Base-by-base conservation (phyloP, 2,329 filamentous ascomycete genomes). In the Cyphellophora europaea region DNA sequence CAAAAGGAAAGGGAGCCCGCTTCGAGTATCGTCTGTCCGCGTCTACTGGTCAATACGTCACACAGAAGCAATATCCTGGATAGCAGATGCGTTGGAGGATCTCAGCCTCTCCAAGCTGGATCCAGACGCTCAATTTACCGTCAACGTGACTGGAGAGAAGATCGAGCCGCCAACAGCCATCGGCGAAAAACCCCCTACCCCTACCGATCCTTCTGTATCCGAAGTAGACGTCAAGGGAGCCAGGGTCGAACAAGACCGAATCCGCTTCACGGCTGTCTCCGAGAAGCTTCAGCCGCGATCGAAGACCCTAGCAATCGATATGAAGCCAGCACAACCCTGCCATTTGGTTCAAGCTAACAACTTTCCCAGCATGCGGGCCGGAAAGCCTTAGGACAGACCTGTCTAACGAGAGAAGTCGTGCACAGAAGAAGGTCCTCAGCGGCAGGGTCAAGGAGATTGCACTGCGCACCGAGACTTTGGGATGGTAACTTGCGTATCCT, bases 401-500 rank as follows among this genome's bases (percentile, higher is more conserved):
- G n/a, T 30, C n/a, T 5, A 30, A 14, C 5, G 27, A 13, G 4
- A 16, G 15, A 16, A 16, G 14, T 11, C 14, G 6, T 2, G n/a
- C 27, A 4, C 27, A 30, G 27, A 30, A 6, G n/a, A 30, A 16
- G n/a, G 27, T 30, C 14, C 27, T 14, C 27, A 14, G 27, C 4
- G 27, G 27, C 4, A 16, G 18, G n/a, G 27, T 30, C 5, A 16
- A 13, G 2, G 27, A 30, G n/a, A 30, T 30, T 14, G 27, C 27
- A 3, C 27, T 30, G 27, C 18, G 27, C 14, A 30, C 27, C 18
- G 27, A 30, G 27, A 30, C n/a, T 2, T 30, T 30, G 15, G 27
- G 27, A 16, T 30, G 27, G 27, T 30, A 11, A 30, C 11, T 12
- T 4, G n/a, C n/a, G n/a, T n/a, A n/a, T n/a, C n/a, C n/a, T n/a